Percentiles rank a stretch among this genome's conserved stretches.
phyloP scores from a whole-genome alignment of 148 eudicot genomes.

The Pouteria glomerata region DNA sequence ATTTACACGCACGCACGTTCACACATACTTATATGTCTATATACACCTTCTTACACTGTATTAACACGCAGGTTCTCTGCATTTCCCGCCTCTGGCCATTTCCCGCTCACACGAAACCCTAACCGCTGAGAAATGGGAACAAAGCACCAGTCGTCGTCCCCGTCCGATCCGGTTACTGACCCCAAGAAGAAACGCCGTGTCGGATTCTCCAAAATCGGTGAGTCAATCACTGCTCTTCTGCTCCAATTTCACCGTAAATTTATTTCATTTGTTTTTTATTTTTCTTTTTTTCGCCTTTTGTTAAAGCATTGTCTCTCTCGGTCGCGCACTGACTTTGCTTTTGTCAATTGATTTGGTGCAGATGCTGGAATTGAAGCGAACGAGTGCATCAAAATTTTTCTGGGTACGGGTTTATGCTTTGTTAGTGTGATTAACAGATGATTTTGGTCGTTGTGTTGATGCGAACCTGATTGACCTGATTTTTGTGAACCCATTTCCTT shows the following conservation, averaged over 20 bases:
- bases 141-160: constrained; percentile 41
- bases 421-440: background rate
- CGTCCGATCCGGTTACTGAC: constrained; percentile 41
- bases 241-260: background rate
- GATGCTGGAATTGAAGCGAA: constrained; percentile 75
- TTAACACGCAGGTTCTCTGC: no score
- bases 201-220: constrained; percentile 51
- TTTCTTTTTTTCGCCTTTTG: background rate
- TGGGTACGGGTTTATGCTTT: constrained; percentile 41
- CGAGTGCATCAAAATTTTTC: constrained; percentile 72
- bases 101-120: constrained; percentile 62
- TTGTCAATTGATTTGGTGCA: constrained; percentile 19
- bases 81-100: constrained; percentile 57
- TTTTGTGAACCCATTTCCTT: background rate
- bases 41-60: no score
- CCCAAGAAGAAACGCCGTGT: constrained; percentile 82
- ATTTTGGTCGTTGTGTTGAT: background rate
- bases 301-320: background rate
- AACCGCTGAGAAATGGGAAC: constrained; percentile 58
- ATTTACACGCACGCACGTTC: no score
- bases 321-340: background rate
- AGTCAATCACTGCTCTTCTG: background rate
- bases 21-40: no score
- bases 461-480: background rate
- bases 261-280: background rate